Percentiles rank a stretch among this genome's conserved stretches.
Conservation (phyloP, 2,329 filamentous ascomycete genomes). For the Aspergillus caelatus region DNA sequence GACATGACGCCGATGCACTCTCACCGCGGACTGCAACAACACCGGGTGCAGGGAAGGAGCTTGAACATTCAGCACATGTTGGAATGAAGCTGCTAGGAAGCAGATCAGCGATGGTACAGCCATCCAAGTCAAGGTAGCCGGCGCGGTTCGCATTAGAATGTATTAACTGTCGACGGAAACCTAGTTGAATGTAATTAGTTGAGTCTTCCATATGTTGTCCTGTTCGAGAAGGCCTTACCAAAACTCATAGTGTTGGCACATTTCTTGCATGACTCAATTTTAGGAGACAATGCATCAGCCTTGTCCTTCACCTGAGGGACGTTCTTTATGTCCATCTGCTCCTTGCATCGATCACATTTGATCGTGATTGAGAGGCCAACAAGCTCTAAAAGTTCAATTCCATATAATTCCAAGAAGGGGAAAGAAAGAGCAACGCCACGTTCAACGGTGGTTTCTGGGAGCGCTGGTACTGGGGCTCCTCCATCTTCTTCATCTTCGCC, state of each 20-base stretch:
- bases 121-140: constrained; percentile 76
- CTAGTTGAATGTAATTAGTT: constrained; percentile 24
- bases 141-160: constrained; percentile 74
- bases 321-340: constrained; percentile 68
- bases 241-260: constrained; percentile 55
- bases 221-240: constrained; percentile 31
- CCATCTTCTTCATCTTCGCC: constrained; percentile 48
- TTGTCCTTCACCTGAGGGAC: constrained; percentile 59
- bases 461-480: constrained; percentile 38
- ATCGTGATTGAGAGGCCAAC: constrained; percentile 68
- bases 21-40: constrained; percentile 75
- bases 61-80: constrained; percentile 77
- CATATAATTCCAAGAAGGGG: constrained; percentile 73
- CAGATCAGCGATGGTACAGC: constrained; percentile 75
- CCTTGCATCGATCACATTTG: constrained; percentile 80
- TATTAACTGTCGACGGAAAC: constrained; percentile 69
- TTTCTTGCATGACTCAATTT: constrained; percentile 57
- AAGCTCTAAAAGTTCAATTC: constrained; percentile 75
- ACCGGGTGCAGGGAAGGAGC: constrained; percentile 61
- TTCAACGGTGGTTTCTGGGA: constrained; percentile 54
- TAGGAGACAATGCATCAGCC: constrained; percentile 41
- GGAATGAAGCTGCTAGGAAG: constrained; percentile 77
- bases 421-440: constrained; percentile 77
- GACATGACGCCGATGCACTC: constrained; percentile 72
- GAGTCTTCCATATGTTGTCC: background rate